Evolutionary conservation across 768 basidiomycete species (phyloP).

Genomic region (Rubroboletus satanas): DNA sequence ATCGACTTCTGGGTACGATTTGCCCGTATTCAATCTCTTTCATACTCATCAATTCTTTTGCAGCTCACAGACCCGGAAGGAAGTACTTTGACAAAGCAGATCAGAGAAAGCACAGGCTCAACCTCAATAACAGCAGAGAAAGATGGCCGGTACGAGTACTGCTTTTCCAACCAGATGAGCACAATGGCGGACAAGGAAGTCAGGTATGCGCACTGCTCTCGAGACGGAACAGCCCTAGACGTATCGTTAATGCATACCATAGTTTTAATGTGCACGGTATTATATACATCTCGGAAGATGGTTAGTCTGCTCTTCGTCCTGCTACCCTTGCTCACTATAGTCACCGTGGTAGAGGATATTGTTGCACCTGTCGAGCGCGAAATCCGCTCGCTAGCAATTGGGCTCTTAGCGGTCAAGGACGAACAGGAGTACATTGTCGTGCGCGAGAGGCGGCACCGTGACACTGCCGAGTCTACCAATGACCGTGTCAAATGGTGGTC

Average conservation of each 20-base stretch:
- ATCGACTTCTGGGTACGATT: slow-evolving; percentile 90
- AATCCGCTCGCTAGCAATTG: slow-evolving; percentile 79
- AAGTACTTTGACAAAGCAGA: slow-evolving; percentile 67
- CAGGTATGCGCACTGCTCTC: slow-evolving; percentile 47
- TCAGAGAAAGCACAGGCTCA: slow-evolving; percentile 86
- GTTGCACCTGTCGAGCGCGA: slow-evolving; percentile 96
- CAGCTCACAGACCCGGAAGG: slow-evolving; percentile 81
- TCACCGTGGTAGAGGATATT: slow-evolving; percentile 47
- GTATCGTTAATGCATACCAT: neutral
- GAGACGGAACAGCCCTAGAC: neutral
- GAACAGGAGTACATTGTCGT: slow-evolving; percentile 99
- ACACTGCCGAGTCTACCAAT: slow-evolving; percentile 93
- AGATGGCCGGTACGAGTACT: slow-evolving; percentile 90
- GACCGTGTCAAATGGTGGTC: slow-evolving; percentile 99
- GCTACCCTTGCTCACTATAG: neutral
- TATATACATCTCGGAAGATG: slow-evolving; percentile 89
- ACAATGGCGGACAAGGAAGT: slow-evolving; percentile 93
- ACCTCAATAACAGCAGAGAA: slow-evolving; percentile 80
- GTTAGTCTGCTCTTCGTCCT: slow-evolving; percentile 35
- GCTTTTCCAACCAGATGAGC: slow-evolving; percentile 99
- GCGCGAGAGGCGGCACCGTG: slow-evolving; percentile 86
- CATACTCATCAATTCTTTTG: slow-evolving; percentile 7
- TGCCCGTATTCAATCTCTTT: neutral
- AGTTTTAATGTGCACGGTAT: slow-evolving; percentile 99
- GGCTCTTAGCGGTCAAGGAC: slow-evolving; percentile 87